Evolutionary conservation across 192 early-diverging fungal genomes (phyloP).

Genomic region (Rhizophagus prolifer): DNA sequence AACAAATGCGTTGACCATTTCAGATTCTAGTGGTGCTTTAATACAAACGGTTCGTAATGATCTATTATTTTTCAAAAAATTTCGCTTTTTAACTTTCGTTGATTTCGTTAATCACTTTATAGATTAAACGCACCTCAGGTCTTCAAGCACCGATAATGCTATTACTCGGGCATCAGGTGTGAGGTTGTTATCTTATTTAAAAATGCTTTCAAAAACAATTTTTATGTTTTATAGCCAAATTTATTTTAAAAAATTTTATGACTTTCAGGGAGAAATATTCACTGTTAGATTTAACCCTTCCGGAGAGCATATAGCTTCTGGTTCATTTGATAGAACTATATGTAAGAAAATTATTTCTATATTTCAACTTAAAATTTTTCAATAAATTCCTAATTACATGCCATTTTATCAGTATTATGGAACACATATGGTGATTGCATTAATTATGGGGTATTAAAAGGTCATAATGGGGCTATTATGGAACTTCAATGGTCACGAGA

Average conservation of each 20-base stretch:
- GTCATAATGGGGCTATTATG: slow-evolving; percentile 81
- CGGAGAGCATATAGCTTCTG: slow-evolving; percentile 83
- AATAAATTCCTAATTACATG: background rate
- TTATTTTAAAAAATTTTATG: slow-evolving; percentile 30
- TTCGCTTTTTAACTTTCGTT: background rate
- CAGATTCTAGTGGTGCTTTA: slow-evolving; percentile 33
- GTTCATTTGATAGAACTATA: slow-evolving; percentile 77
- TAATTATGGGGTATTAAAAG: slow-evolving; percentile 87
- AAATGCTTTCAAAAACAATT: background rate
- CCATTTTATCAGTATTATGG: slow-evolving; percentile 73
- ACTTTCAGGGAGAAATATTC: slow-evolving; percentile 72
- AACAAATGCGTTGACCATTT: slow-evolving; percentile 36
- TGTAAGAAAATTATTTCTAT: slow-evolving; percentile 49
- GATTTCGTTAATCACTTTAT: background rate
- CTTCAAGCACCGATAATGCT: slow-evolving; percentile 87
- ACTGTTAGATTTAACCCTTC: slow-evolving; percentile 82
- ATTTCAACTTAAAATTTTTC: background rate
- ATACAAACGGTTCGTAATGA: slow-evolving; percentile 38
- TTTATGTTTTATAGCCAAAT: slow-evolving; percentile 32
- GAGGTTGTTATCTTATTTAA: slow-evolving; percentile 16
- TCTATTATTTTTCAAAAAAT: too few relatives aligned
- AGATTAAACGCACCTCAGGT: slow-evolving; percentile 63
- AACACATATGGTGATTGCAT: slow-evolving; percentile 86
- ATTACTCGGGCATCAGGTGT: slow-evolving; percentile 71
- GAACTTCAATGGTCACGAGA: slow-evolving; percentile 92